Conservation (phyloP, 78 protist species). For the slime mould (Dictyostelium discoideum) region DNA sequence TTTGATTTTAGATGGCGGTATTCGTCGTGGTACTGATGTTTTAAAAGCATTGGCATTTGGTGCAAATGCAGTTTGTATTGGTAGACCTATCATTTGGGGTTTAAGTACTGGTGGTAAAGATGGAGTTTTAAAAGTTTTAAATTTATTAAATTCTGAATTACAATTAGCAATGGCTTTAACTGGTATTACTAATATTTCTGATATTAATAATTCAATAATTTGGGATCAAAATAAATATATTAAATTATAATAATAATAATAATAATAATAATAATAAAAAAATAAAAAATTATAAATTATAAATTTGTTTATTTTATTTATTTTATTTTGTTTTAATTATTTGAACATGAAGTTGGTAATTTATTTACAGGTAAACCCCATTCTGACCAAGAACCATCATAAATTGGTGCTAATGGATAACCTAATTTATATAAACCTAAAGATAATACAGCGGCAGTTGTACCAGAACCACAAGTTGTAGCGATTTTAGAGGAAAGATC, state of each 20-base stretch:
- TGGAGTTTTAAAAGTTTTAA: slow-evolving; percentile 46
- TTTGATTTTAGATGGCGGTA: slow-evolving; percentile 89
- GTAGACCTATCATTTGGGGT: slow-evolving; percentile 88
- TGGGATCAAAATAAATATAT: slow-evolving; percentile 36
- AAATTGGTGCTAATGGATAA: slow-evolving; percentile 67
- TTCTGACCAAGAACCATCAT: slow-evolving; percentile 84
- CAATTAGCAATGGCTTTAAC: slow-evolving; percentile 66
- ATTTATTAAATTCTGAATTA: slow-evolving; percentile 37
- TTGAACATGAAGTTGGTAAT: slow-evolving; percentile 38
- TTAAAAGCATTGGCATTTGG: slow-evolving; percentile 88
- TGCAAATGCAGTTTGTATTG: slow-evolving; percentile 85
- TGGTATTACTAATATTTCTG: slow-evolving; percentile 30
- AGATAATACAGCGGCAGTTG: slow-evolving; percentile 62
- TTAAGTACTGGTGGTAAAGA: slow-evolving; percentile 65
- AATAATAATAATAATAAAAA: no score
- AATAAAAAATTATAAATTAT: background rate
- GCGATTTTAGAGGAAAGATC: slow-evolving; percentile 16
- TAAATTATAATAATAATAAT: background rate
- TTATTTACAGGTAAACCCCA: slow-evolving; percentile 49
- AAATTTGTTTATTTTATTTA: background rate
- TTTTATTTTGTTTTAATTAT: background rate
- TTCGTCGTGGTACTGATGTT: slow-evolving; percentile 90
- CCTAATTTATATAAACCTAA: slow-evolving; percentile 61
- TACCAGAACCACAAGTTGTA: slow-evolving; percentile 82
- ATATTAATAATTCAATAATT: slow-evolving; percentile 16